These are phyloP conservation scores for Fraxinus quadrangulata DNA, from an alignment of 257 asterid species.

Conservation along the genomic window DNA sequence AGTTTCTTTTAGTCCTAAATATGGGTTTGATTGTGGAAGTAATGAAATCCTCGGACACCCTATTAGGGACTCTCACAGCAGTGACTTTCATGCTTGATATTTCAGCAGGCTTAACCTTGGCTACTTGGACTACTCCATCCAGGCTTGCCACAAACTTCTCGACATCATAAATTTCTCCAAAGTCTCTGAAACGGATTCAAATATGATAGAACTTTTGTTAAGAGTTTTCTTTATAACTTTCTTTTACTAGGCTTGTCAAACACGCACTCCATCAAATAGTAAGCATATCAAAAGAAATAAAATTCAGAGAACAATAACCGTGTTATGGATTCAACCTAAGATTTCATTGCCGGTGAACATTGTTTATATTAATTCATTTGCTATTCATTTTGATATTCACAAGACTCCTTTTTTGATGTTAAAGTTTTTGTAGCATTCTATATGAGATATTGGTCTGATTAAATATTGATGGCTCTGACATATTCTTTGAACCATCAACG, in stretches of 20 bases:
- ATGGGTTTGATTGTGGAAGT: slow-evolving; percentile 44
- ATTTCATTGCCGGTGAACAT: background rate
- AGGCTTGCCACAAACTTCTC: slow-evolving; percentile 48
- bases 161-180: slow-evolving; percentile 65
- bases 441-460: background rate
- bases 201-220: background rate
- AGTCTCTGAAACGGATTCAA: slow-evolving; percentile 36
- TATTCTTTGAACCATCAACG: background rate
- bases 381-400: background rate
- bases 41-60: slow-evolving; percentile 44
- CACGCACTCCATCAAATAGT: background rate
- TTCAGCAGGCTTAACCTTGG: slow-evolving; percentile 30
- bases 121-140: slow-evolving; percentile 47
- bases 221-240: background rate
- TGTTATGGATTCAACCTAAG: background rate
- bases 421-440: background rate
- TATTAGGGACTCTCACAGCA: slow-evolving; percentile 38
- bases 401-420: background rate
- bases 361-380: background rate
- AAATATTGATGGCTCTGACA: background rate
- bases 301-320: background rate
- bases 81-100: slow-evolving; percentile 24
- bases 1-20: slow-evolving; percentile 31
- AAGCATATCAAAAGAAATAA: background rate
- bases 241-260: background rate